Percentiles rank a stretch among this genome's conserved stretches.
These are phyloP conservation scores for Diophrys sp. DNA, from an alignment of 73 alveolate genomes.

Conservation along the genomic window DNA sequence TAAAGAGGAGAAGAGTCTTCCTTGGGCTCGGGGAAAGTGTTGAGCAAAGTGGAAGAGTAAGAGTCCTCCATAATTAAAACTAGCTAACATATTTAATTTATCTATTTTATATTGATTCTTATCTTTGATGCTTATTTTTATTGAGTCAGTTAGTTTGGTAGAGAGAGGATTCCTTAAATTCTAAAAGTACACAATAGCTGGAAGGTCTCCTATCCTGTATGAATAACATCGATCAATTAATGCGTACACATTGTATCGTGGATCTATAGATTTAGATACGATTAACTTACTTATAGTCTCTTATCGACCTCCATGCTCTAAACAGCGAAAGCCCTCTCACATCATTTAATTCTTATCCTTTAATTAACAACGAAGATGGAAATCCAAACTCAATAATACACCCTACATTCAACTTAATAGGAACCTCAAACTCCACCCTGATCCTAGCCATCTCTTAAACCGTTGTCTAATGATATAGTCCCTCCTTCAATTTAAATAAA, in stretches of 20 bases:
- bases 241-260: background rate
- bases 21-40: no score
- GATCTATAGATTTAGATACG: background rate
- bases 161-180: background rate
- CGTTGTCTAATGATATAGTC: background rate
- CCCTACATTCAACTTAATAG: background rate
- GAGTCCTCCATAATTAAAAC: no score
- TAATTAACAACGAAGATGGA: background rate
- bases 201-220: background rate
- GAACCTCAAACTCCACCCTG: background rate
- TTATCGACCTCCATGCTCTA: background rate
- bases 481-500: background rate
- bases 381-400: background rate
- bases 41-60: no score
- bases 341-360: background rate
- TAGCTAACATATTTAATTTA: no score
- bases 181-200: constrained; percentile 6
- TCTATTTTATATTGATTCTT: background rate
- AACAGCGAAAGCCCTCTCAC: constrained; percentile 3
- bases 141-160: background rate
- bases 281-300: no score
- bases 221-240: background rate
- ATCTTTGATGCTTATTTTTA: constrained; percentile 2
- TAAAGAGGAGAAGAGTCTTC: no score
- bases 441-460: background rate